Evolutionary conservation across 2,329 filamentous ascomycete genomes (phyloP).

Genomic region (Aspergillus glaucus): DNA sequence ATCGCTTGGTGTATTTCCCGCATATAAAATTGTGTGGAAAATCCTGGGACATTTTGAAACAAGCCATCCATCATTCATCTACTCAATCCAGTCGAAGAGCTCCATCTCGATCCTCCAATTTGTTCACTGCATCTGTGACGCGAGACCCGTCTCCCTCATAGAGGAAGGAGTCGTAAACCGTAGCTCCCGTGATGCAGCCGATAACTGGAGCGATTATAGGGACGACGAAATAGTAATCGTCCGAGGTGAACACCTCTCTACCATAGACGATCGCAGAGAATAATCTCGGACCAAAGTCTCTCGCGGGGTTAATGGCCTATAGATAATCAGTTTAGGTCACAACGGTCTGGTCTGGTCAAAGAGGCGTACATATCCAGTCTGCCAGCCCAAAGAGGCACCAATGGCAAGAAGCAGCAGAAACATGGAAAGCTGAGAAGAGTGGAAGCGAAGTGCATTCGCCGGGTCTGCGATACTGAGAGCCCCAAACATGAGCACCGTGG

Average conservation of each 20-base stretch:
- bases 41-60: no score
- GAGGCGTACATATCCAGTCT: slow-evolving; percentile 27
- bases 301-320: slow-evolving; percentile 25
- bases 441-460: slow-evolving; percentile 18
- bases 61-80: no score
- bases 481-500: slow-evolving; percentile 27
- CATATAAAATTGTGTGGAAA: no score
- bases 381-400: slow-evolving; percentile 26
- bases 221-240: slow-evolving; percentile 23
- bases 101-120: slow-evolving; percentile 14
- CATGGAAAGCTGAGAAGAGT: slow-evolving; percentile 19
- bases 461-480: slow-evolving; percentile 21
- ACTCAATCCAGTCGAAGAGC: slow-evolving; percentile 17
- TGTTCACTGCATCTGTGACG: slow-evolving; percentile 20
- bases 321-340: background rate
- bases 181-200: slow-evolving; percentile 22
- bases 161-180: slow-evolving; percentile 19
- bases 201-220: slow-evolving; percentile 22
- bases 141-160: slow-evolving; percentile 27
- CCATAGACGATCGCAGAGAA: slow-evolving; percentile 27
- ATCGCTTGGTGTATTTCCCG: no score
- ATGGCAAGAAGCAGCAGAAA: slow-evolving; percentile 24
- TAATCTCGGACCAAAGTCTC: slow-evolving; percentile 25
- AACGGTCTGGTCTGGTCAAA: background rate
- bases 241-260: slow-evolving; percentile 21